These are phyloP conservation scores for Saccharum officinarum DNA, from an alignment of 176 grass and related monocot genomes.

Conservation along the genomic window DNA sequence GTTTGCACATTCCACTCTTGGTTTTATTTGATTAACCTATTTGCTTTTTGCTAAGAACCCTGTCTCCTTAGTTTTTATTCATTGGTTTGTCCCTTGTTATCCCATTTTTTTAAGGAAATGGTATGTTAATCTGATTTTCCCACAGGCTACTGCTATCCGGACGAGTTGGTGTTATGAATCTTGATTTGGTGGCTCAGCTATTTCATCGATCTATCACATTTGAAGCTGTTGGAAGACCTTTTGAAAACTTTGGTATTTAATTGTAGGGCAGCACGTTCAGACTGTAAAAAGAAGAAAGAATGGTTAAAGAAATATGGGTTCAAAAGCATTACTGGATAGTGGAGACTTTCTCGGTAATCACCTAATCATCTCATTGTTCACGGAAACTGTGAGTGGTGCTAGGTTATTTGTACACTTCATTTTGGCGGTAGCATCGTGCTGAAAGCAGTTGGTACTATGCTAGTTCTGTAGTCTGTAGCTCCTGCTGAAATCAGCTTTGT, in stretches of 20 bases:
- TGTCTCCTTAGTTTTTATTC: background rate
- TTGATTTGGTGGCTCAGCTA: conserved; percentile 12
- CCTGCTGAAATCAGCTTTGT: too few species aligned
- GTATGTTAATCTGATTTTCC: background rate
- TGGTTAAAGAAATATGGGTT: background rate
- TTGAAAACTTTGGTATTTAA: background rate
- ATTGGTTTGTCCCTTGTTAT: background rate
- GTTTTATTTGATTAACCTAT: background rate
- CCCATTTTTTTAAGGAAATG: background rate
- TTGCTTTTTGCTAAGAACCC: background rate
- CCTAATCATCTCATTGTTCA: too few species aligned
- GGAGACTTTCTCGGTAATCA: background rate
- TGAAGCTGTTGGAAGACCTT: background rate
- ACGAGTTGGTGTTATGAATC: conserved; percentile 1
- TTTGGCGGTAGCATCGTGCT: too few species aligned
- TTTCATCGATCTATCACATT: background rate
- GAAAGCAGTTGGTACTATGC: too few species aligned
- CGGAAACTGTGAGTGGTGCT: too few species aligned
- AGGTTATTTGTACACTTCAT: too few species aligned
- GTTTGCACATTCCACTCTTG: background rate
- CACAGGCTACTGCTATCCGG: conserved; percentile 16
- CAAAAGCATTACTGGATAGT: background rate
- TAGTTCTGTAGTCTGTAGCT: too few species aligned
- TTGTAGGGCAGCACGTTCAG: background rate
- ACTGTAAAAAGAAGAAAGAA: background rate